Conservation (phyloP, 768 basidiomycete species). For the Fistulinella prunicolor region DNA sequence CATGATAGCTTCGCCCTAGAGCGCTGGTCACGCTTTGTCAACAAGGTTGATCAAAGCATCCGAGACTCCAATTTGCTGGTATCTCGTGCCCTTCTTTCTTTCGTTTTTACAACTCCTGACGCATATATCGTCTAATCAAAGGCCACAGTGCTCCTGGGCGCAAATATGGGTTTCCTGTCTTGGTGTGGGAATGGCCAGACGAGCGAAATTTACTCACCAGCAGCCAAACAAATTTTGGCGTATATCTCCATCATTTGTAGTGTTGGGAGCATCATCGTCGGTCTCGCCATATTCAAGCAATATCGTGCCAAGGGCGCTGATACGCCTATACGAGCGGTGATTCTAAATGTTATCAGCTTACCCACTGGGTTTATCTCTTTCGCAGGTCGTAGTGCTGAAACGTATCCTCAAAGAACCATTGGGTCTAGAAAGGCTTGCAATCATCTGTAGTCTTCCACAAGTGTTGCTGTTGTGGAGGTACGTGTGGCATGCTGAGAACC, state of each 20-base stretch:
- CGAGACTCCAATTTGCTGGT: conserved; percentile 32
- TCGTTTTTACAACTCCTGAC: not conserved
- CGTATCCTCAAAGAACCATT: conserved; percentile 24
- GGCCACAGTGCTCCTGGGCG: conserved; percentile 30
- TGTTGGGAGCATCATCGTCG: conserved; percentile 28
- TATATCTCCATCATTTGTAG: conserved; percentile 30
- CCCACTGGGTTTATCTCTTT: conserved; percentile 2
- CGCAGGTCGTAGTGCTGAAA: conserved; percentile 24
- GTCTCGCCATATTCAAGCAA: conserved; percentile 32
- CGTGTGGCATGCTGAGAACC: not conserved
- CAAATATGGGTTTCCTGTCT: conserved; percentile 23
- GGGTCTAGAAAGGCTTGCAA: conserved; percentile 37
- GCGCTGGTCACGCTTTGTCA: conserved; percentile 30
- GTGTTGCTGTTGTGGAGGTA: conserved; percentile 41
- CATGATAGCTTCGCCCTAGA: conserved; percentile 25
- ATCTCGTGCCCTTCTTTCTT: not conserved
- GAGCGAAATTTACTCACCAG: conserved; percentile 7
- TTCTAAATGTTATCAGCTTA: too few species aligned
- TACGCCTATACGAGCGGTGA: conserved; percentile 30
- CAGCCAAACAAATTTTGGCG: conserved; percentile 21
- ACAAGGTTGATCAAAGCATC: conserved; percentile 31
- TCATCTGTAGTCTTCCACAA: conserved; percentile 41
- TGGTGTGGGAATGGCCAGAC: conserved; percentile 11
- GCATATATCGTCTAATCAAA: not conserved
- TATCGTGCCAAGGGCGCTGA: conserved; percentile 32